phyloP scores from a whole-genome alignment of 768 basidiomycete species.

The Kwoniella newhampshirensis region DNA sequence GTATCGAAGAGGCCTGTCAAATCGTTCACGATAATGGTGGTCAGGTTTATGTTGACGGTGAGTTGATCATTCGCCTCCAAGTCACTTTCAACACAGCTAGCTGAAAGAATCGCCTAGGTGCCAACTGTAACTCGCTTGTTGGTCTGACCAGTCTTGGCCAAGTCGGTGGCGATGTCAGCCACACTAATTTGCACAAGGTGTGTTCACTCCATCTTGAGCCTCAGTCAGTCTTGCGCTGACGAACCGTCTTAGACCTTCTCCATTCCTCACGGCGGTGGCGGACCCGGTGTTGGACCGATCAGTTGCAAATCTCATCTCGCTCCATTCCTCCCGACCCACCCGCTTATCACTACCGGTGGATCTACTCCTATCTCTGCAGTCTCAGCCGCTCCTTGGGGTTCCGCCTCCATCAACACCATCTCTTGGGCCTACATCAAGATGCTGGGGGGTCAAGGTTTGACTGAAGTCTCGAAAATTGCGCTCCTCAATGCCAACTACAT shows the following conservation, averaged over 20 bases:
- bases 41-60: conserved; percentile 93
- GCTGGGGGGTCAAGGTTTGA: conserved; percentile 91
- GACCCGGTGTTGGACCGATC: conserved; percentile 94
- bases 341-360: conserved; percentile 65
- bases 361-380: conserved; percentile 79
- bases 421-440: conserved; percentile 99
- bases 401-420: conserved; percentile 89
- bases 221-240: neutral
- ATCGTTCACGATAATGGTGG: conserved; percentile 94
- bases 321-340: conserved; percentile 90
- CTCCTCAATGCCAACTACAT: conserved; percentile 97
- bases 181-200: conserved; percentile 86
- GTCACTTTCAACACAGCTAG: neutral
- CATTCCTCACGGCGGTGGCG: conserved; percentile 97
- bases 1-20: conserved; percentile 79
- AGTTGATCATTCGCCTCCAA: conserved; percentile 3
- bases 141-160: conserved; percentile 81
- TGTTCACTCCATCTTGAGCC: neutral
- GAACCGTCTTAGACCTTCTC: conserved; percentile 66
- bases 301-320: conserved; percentile 90
- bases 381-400: conserved; percentile 88
- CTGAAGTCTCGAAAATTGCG: conserved; percentile 79
- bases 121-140: conserved; percentile 91
- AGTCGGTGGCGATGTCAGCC: conserved; percentile 98
- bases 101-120: conserved; percentile 57